A percentile compares a stretch with the other conserved stretches of the same genome.
Conservation (phyloP, 2,329 filamentous ascomycete genomes). For the Hypoxylon sp. region DNA sequence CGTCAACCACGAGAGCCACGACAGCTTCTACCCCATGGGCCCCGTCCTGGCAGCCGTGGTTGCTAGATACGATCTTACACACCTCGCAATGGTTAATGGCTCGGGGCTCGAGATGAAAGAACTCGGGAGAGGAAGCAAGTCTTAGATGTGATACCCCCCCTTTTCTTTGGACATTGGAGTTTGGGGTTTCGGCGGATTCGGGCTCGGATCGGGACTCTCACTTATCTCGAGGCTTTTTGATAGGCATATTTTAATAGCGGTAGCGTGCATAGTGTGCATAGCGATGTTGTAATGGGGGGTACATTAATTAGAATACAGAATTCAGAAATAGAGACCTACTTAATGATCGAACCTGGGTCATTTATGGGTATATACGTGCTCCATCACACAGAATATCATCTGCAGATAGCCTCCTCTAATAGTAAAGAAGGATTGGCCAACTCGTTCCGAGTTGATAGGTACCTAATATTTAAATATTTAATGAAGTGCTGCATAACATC, state of each 20-base stretch:
- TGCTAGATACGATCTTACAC: constrained; percentile 58
- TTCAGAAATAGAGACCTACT: constrained; percentile 11
- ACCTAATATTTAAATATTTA: not conserved
- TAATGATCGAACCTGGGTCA: not conserved
- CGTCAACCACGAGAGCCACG: constrained; percentile 73
- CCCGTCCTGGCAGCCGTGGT: constrained; percentile 71
- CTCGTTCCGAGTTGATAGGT: too few relatives aligned
- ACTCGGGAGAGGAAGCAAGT: constrained; percentile 37
- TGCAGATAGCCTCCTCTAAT: too few relatives aligned
- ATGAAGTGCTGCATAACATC: not conserved
- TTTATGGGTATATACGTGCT: not conserved
- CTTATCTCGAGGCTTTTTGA: constrained; percentile 9
- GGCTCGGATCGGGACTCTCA: constrained; percentile 10
- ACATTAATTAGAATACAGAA: constrained; percentile 4
- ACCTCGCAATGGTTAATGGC: constrained; percentile 44
- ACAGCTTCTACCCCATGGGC: constrained; percentile 79
- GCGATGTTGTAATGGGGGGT: constrained; percentile 10
- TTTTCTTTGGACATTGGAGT: constrained; percentile 45
- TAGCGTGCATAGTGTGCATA: constrained; percentile 12
- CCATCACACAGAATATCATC: too few relatives aligned
- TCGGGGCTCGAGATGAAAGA: constrained; percentile 54
- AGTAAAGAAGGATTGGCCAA: too few relatives aligned
- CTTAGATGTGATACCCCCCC: constrained; percentile 46
- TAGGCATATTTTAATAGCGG: constrained; percentile 18
- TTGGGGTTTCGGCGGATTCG: constrained; percentile 16